Base-by-base conservation (phyloP, 2,329 filamentous ascomycete species). In the Colletotrichum theobromicola region DNA sequence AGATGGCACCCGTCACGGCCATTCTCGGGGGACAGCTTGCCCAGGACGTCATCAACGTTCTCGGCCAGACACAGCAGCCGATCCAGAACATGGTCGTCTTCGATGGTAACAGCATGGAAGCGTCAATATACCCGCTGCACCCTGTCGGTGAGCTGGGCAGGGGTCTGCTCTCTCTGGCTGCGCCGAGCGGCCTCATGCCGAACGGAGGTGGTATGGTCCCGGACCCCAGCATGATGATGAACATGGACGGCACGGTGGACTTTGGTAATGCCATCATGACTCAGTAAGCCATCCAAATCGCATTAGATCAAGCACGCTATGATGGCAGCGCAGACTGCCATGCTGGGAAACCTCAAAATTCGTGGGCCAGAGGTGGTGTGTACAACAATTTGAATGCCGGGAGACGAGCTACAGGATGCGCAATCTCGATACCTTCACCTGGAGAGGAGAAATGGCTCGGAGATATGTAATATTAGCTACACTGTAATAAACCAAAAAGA, bases 21-120 rank as follows among this genome's bases (percentile, higher is more conserved):
- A 95, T 98, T 73, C 87, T 99, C 13, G 97, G 97, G 63, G 97
- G 96, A 12, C 92, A 96, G 82, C 89, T 99, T 18, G 95, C 96
- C 1, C 97, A 99, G 85, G 97, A 99, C 82, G 95, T 98, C 66
- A 98, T 99, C 85, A 98, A 98, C 80, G 96, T 98, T 35, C 90
- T 98, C 7, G 95, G 96, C 63, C 92, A 94, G 82, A 92, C 94
- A 53, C 95, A 98, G 85, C 97, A 98, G 83, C 97, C 97, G 1
- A 94, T 99, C 55, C 97, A 99, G 85, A 99, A 99, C 83, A 92
- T 98, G 82, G 90, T 98, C 64, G 87, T 98, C 24, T 98, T 98
- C 80, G 95, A 98, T 82, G 96, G 96, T 16, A 94, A 95, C 78
- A 90, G 89, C 60, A 94, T 94, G 84, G 91, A 94, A 77, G 94